Evolutionary conservation across 2,329 filamentous ascomycete genomes (phyloP).

Genomic region (Penicillium brasilianum): DNA sequence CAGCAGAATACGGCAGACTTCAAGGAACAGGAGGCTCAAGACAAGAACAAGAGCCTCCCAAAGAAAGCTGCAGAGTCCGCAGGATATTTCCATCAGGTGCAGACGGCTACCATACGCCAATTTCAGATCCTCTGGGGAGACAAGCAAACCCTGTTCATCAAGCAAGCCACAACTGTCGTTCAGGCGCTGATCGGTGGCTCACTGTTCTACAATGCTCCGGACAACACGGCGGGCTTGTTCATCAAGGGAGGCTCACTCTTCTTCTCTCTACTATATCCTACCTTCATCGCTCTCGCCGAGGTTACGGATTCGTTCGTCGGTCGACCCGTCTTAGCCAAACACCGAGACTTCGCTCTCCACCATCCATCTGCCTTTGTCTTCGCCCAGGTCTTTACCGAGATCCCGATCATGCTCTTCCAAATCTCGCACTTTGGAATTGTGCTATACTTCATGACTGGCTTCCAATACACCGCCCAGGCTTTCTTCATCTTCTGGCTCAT

Average conservation of each 20-base stretch:
- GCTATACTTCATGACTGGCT: conserved; percentile 67
- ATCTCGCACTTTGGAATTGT: conserved; percentile 63
- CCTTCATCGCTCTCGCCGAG: conserved; percentile 67
- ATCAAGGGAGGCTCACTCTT: conserved; percentile 68
- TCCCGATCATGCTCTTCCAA: conserved; percentile 64
- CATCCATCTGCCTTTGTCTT: conserved; percentile 56
- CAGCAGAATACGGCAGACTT: conserved; percentile 60
- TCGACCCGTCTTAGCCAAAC: conserved; percentile 65
- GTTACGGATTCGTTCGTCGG: conserved; percentile 67
- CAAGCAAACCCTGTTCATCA: conserved; percentile 66
- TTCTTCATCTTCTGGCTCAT: conserved; percentile 69
- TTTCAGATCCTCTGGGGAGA: conserved; percentile 71
- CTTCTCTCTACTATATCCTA: conserved; percentile 66
- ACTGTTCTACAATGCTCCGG: conserved; percentile 68
- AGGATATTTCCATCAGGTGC: conserved; percentile 60
- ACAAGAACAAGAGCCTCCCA: conserved; percentile 61
- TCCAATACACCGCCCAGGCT: conserved; percentile 55
- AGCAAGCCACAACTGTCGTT: conserved; percentile 61
- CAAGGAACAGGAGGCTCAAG: conserved; percentile 55
- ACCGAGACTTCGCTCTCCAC: conserved; percentile 62
- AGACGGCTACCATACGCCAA: conserved; percentile 62
- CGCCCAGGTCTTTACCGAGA: conserved; percentile 54
- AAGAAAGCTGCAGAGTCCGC: conserved; percentile 63
- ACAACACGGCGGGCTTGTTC: conserved; percentile 65
- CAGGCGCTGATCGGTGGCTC: conserved; percentile 69